Percentiles rank a stretch among this genome's conserved stretches.
Conservation (phyloP, 257 asterid genomes). For the Ligustrum vulgare region DNA sequence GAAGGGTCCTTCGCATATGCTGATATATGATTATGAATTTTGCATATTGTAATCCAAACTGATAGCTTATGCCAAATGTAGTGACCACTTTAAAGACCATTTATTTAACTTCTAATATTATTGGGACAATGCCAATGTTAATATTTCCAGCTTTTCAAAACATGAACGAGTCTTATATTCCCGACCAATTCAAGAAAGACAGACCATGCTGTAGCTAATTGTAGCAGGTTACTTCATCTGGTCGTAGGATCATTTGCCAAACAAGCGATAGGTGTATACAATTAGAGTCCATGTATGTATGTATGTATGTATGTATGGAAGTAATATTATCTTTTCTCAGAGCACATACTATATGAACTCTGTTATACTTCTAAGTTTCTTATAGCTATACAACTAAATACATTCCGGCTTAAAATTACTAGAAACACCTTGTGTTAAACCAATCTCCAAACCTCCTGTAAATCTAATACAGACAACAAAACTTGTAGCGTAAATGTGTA, state of each 20-base stretch:
- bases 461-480: background rate
- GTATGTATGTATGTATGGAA: no score
- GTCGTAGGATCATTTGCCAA: background rate
- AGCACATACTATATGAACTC: background rate
- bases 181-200: background rate
- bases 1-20: background rate
- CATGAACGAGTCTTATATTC: background rate
- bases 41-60: background rate
- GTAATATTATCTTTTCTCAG: background rate
- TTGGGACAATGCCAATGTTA: background rate
- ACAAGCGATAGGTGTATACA: no score
- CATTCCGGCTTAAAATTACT: background rate
- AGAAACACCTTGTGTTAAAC: background rate
- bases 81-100: background rate
- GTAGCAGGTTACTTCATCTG: background rate
- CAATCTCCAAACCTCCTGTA: background rate
- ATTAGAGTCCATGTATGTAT: background rate
- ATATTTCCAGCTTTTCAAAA: background rate
- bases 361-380: background rate
- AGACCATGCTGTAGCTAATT: background rate
- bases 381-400: background rate
- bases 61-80: background rate
- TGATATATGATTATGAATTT: background rate
- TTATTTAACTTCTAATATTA: background rate
- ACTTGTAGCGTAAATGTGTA: background rate